Percentiles rank a stretch among this genome's conserved stretches.
Conservation (phyloP, 768 basidiomycete genomes). For the Boletus tylopilopsis region DNA sequence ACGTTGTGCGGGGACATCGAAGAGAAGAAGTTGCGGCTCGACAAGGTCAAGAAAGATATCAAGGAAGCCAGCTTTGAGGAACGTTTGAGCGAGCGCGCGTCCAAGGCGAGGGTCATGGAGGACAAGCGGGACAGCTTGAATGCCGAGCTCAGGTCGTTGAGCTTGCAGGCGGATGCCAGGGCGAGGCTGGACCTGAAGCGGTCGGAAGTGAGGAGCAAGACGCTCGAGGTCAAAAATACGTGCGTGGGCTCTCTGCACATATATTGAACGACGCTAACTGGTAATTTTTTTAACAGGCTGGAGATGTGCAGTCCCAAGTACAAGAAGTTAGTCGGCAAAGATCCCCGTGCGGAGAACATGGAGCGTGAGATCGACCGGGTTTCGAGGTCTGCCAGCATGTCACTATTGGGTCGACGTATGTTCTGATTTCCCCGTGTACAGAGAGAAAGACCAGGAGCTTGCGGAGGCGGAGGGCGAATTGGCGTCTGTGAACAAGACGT, state of each 20-base stretch:
- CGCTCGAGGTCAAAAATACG: conserved; percentile 64
- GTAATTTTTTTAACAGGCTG: conserved; percentile 43
- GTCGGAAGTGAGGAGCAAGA: conserved; percentile 61
- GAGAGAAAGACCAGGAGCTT: conserved; percentile 67
- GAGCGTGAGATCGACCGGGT: conserved; percentile 67
- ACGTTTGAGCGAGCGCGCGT: conserved; percentile 50
- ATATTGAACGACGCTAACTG: background rate
- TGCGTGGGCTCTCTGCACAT: conserved; percentile 34
- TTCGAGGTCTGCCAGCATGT: conserved; percentile 40
- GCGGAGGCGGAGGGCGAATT: conserved; percentile 30
- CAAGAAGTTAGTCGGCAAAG: conserved; percentile 56
- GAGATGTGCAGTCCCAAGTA: conserved; percentile 58
- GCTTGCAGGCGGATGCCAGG: conserved; percentile 73
- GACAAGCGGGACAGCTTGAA: conserved; percentile 67
- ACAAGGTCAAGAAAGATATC: conserved; percentile 58
- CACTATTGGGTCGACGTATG: background rate
- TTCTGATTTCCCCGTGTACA: conserved; percentile 27
- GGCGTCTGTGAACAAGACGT: conserved; percentile 45
- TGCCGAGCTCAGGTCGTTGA: conserved; percentile 65
- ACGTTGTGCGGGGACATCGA: conserved; percentile 60
- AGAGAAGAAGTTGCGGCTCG: conserved; percentile 59
- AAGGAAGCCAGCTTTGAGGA: conserved; percentile 61
- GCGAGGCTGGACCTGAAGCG: conserved; percentile 77
- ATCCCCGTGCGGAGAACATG: conserved; percentile 60
- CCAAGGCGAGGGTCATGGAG: conserved; percentile 59